phyloP scores from a whole-genome alignment of 768 basidiomycete genomes.

The Psilocybe cubensis region DNA sequence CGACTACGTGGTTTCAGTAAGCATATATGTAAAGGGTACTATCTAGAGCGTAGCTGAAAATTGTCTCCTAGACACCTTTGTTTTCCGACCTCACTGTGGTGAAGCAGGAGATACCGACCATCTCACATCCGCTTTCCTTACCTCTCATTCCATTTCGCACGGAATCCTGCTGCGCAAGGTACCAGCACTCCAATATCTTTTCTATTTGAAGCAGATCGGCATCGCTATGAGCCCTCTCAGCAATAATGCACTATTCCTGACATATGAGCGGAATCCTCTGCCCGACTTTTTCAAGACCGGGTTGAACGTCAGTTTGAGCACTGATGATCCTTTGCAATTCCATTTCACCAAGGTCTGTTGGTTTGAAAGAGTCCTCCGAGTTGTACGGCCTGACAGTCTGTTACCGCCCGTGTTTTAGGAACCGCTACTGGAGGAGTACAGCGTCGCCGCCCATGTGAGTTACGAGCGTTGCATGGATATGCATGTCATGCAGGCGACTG shows the following conservation, averaged over 20 bases:
- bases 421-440: constrained; percentile 95
- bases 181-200: constrained; percentile 95
- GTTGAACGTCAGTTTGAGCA: constrained; percentile 94
- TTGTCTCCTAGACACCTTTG: constrained; percentile 80
- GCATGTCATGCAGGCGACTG: not conserved
- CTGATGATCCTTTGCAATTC: constrained; percentile 95
- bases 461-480: not conserved
- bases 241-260: constrained; percentile 96
- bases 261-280: constrained; percentile 95
- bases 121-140: constrained; percentile 93
- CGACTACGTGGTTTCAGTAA: constrained; percentile 87
- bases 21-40: constrained; percentile 13
- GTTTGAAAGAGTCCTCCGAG: not conserved
- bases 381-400: not conserved
- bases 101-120: constrained; percentile 99
- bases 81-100: constrained; percentile 94
- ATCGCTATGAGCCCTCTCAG: constrained; percentile 98
- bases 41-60: not conserved
- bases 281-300: constrained; percentile 97
- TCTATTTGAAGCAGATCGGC: constrained; percentile 97
- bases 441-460: constrained; percentile 92
- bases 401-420: constrained; percentile 68
- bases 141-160: constrained; percentile 97
- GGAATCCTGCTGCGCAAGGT: constrained; percentile 99
- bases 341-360: constrained; percentile 90